Evolutionary conservation across 2,329 filamentous ascomycete species (phyloP), one percentile per base, ranked within the genome.

Genomic region (Alternaria alternata): DNA sequence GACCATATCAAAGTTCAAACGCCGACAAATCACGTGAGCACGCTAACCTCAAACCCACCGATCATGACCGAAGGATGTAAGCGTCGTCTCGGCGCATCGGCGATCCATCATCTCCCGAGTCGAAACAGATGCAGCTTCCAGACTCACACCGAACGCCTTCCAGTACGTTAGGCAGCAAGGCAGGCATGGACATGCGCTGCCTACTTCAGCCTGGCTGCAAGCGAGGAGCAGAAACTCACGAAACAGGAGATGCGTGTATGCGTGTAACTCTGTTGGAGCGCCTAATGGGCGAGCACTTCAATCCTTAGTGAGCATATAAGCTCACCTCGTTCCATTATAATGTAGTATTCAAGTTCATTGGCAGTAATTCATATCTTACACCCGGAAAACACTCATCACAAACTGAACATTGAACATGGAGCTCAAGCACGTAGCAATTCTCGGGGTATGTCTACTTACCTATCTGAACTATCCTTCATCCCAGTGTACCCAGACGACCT

Each of bases 361-460:
- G 7, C 18, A 20, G 7, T 20, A 7, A 16, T 38, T 22, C 28
- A 28, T 30, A 18, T n/a, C 20, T 24, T 14, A 2, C 12, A 28
- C 4, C 30, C 12, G 4, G 26, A 7, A 14, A 36, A 30, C 7
- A 14, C 2, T n/a, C 16, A 11, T 20, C 39, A 20, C 28, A 36
- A 39, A 24, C 7, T 30, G 14, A 12, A 18, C 39, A n/a, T 14
- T 14, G 11, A 39, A 44, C 28, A 78, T 77, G 75, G 66, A 77
- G 38, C 57, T 78, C n/a, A 77, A 75, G 47, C 74, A 71, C 46
- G 73, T 78, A 38, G 70, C 70, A 9, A 68, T 78, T n/a, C 66
- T 78, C 14, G 76, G 76, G 18, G 75, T 77, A 72, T 32, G 69
- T 65, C 9, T 9, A 1, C 8, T 4, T 16, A 4, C 18, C 8